Evolutionary conservation across 352 stramenopile genomes (phyloP).

Genomic region (Phytophthora pluvialis): DNA sequence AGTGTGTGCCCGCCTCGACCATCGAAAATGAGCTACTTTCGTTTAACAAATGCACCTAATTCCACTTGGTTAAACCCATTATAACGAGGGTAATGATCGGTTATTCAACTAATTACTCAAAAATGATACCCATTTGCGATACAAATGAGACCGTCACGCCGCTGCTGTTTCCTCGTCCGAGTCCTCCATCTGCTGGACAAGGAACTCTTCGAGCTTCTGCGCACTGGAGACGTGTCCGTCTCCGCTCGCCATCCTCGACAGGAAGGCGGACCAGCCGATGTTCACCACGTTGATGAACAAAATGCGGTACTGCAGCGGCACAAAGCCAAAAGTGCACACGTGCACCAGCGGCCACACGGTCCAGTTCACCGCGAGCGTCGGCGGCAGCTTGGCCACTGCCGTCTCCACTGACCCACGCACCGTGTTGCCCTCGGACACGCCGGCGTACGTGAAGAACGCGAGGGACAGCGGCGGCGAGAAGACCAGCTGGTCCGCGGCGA

Average conservation of each 20-base stretch:
- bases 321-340: slow-evolving; percentile 50
- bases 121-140: neutral
- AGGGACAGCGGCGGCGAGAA: slow-evolving; percentile 43
- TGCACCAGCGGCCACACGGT: slow-evolving; percentile 54
- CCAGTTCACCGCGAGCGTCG: slow-evolving; percentile 50
- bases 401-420: slow-evolving; percentile 30
- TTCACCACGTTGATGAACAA: slow-evolving; percentile 55
- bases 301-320: slow-evolving; percentile 55
- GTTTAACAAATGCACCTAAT: neutral
- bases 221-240: slow-evolving; percentile 13
- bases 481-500: slow-evolving; percentile 46
- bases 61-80: neutral
- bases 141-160: neutral
- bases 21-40: slow-evolving; percentile 2
- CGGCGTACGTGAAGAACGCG: slow-evolving; percentile 47
- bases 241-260: slow-evolving; percentile 49
- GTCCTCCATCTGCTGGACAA: slow-evolving; percentile 28
- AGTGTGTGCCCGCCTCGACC: slow-evolving; percentile 14
- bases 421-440: slow-evolving; percentile 35
- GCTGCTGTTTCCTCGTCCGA: slow-evolving; percentile 30
- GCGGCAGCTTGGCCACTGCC: slow-evolving; percentile 39
- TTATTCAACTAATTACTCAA: neutral
- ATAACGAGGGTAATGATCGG: neutral
- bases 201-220: slow-evolving; percentile 25
- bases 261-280: slow-evolving; percentile 54